These are phyloP conservation scores for Crithidia brevicula DNA, from an alignment of 208 protist genomes.

Conservation along the genomic window DNA sequence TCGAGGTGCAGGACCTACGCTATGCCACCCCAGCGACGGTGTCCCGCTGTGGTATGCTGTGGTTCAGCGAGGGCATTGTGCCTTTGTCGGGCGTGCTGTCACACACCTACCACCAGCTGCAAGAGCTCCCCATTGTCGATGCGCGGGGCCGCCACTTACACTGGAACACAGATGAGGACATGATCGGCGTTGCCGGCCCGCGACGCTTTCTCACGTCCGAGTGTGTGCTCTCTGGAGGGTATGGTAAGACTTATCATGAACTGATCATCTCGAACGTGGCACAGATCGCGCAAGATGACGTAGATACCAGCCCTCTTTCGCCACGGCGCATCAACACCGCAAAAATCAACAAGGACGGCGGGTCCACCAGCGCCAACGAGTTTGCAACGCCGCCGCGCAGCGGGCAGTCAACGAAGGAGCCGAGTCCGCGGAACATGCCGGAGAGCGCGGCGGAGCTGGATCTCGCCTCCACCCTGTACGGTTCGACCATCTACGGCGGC, in stretches of 20 bases:
- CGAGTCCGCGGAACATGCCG: not conserved
- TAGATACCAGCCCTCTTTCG: constrained; percentile 10
- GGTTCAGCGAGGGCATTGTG: constrained; percentile 97
- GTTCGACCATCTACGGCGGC: constrained; percentile 4
- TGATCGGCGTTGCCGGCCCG: constrained; percentile 36
- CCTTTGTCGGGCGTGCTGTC: constrained; percentile 81
- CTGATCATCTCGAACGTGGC: constrained; percentile 40
- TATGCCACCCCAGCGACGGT: constrained; percentile 99
- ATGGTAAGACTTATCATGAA: constrained; percentile 59
- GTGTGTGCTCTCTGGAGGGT: constrained; percentile 39
- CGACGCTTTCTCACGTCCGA: constrained; percentile 15
- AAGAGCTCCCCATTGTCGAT: constrained; percentile 54
- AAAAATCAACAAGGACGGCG: constrained; percentile 5
- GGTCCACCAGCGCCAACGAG: not conserved
- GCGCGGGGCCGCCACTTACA: constrained; percentile 52
- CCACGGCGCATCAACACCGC: not conserved
- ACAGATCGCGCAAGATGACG: constrained; percentile 14
- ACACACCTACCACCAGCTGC: constrained; percentile 51
- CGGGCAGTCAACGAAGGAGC: constrained; percentile 3
- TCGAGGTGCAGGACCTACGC: constrained; percentile 98
- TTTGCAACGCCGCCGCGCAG: not conserved
- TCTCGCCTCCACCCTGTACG: constrained; percentile 22
- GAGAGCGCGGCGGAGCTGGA: constrained; percentile 9
- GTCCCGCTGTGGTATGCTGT: constrained; percentile 99
- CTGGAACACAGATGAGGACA: constrained; percentile 49